A percentile compares a stretch with the other conserved stretches of the same genome.
phyloP scores from a whole-genome alignment of 2,329 filamentous ascomycete genomes.

The Daldinia eschscholtzii region DNA sequence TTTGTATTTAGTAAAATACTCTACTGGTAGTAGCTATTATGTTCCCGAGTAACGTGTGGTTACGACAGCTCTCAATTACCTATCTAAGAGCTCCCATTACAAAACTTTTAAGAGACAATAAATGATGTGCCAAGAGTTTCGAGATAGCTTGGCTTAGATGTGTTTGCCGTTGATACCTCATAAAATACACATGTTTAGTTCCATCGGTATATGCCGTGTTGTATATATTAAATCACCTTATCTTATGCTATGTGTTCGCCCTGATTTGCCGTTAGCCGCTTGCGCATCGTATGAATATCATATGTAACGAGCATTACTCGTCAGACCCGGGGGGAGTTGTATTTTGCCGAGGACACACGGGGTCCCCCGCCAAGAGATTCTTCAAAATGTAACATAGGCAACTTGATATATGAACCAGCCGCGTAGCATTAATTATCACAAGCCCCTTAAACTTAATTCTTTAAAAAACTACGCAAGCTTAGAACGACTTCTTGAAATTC shows the following conservation, averaged over 20 bases:
- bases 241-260: constrained; percentile 9
- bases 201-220: constrained; percentile 12
- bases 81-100: too few relatives aligned
- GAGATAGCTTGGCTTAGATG: too few relatives aligned
- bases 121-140: neutral
- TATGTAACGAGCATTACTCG: constrained; percentile 22
- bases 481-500: neutral
- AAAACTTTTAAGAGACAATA: neutral
- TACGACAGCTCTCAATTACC: too few relatives aligned
- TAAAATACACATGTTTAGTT: neutral
- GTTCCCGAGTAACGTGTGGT: too few relatives aligned
- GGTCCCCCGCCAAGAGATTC: constrained; percentile 30
- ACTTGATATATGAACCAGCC: constrained; percentile 28
- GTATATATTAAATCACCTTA: constrained; percentile 13
- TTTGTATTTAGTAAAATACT: too few relatives aligned
- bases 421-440: constrained; percentile 6
- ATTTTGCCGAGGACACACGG: constrained; percentile 42
- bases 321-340: constrained; percentile 28
- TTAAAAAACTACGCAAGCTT: neutral
- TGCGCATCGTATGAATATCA: constrained; percentile 25
- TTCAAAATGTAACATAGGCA: constrained; percentile 9
- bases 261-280: constrained; percentile 14
- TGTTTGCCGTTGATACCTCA: too few relatives aligned
- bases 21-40: too few relatives aligned
- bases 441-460: constrained; percentile 8